Evolutionary conservation across 2,329 filamentous ascomycete genomes (phyloP).

Genomic region (Cladosporium halotolerans): DNA sequence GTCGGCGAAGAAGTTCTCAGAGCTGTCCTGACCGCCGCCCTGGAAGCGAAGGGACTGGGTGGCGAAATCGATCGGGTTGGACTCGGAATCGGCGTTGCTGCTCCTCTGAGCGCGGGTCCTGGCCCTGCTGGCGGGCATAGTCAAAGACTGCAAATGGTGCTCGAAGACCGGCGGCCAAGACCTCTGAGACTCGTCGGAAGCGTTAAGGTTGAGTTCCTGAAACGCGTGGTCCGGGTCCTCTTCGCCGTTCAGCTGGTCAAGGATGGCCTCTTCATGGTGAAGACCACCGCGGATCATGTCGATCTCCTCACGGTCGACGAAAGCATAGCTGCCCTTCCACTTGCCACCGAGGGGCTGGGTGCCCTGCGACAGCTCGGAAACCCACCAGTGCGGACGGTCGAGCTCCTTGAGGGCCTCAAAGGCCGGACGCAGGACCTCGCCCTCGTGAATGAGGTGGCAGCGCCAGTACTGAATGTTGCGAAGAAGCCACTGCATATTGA

Average conservation of each 20-base stretch:
- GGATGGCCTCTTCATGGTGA: constrained; percentile 14
- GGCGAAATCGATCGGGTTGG: neutral
- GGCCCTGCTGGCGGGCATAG: constrained; percentile 15
- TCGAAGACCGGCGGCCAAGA: constrained; percentile 39
- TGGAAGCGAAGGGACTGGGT: constrained; percentile 31
- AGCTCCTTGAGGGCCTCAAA: constrained; percentile 31
- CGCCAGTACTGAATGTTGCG: constrained; percentile 50
- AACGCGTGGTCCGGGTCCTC: constrained; percentile 20
- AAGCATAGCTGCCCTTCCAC: constrained; percentile 49
- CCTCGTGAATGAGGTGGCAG: constrained; percentile 39
- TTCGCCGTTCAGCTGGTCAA: constrained; percentile 31
- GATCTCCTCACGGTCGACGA: constrained; percentile 30
- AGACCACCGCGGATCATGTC: constrained; percentile 19
- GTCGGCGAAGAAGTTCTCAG: constrained; percentile 27
- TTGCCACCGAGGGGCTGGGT: constrained; percentile 30
- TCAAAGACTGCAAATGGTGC: constrained; percentile 32
- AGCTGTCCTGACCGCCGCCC: constrained; percentile 34
- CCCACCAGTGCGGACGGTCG: constrained; percentile 36
- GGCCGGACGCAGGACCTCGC: constrained; percentile 33
- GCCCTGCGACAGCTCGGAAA: constrained; percentile 13
- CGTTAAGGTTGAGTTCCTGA: constrained; percentile 26
- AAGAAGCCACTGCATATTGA: constrained; percentile 44
- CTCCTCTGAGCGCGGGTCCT: constrained; percentile 31
- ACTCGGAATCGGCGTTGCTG: constrained; percentile 3
- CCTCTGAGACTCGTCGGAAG: constrained; percentile 16